A percentile compares a stretch with the other conserved stretches of the same genome.
Conservation (phyloP, 352 stramenopile genomes). For the Poterioochromonas sp. region DNA sequence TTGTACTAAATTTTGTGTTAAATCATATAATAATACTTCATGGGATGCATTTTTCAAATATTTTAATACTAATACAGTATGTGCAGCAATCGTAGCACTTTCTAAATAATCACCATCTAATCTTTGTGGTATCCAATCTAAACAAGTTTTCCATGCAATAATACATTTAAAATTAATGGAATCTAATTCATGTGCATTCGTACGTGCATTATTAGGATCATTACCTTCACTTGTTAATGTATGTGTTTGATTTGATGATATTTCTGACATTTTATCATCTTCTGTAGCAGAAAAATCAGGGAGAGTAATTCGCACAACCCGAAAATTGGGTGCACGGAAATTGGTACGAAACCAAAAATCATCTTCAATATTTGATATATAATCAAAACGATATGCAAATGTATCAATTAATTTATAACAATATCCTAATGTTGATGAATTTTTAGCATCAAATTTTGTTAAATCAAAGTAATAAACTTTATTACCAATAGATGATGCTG, state of each 20-base stretch:
- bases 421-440: neutral
- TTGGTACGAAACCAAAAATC: conserved; percentile 29
- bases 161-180: neutral
- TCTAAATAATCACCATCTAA: conserved; percentile 1
- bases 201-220: neutral
- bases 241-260: too few relatives aligned
- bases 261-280: too few relatives aligned
- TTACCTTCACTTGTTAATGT: too few relatives aligned
- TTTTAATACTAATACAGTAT: conserved; percentile 14
- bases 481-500: neutral
- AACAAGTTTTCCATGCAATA: neutral
- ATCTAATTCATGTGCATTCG: neutral
- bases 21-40: conserved; percentile 11
- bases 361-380: conserved; percentile 31
- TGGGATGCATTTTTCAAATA: neutral
- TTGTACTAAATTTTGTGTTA: conserved; percentile 1
- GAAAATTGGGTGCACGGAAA: neutral
- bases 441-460: neutral
- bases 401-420: conserved; percentile 22
- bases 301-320: conserved; percentile 3
- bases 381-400: conserved; percentile 15
- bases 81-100: neutral
- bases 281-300: neutral
- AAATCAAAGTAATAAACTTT: conserved; percentile 24
- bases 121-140: conserved; percentile 18